Evolutionary conservation across 2,329 filamentous ascomycete genomes (phyloP), one percentile per base, ranked within the genome.

Genomic region (Cercospora sojina): DNA sequence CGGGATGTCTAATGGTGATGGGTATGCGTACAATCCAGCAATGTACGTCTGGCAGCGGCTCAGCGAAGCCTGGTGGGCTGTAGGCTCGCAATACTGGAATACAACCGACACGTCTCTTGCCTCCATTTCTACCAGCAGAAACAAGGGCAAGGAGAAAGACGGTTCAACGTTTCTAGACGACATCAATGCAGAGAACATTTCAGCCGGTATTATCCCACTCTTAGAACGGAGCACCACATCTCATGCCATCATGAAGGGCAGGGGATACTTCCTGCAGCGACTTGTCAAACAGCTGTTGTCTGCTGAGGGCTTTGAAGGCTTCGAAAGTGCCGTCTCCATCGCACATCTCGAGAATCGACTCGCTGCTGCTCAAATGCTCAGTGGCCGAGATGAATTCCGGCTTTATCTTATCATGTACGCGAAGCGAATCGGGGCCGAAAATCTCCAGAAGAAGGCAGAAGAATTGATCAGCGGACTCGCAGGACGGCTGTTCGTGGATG

Each of bases 21-120:
- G 95, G 1, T 99, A 93, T 79, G 89, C 89, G 62, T 99, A 99
- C 79, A 91, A 91, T 1, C 87, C 90, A 0, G 85, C 86, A 18
- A 91, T 99, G 90, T 94, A 88, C 78, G 87, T 89, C 7, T 99
- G 95, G 95, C 94, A 98, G 79, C 88, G 93, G 9, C 84, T 99
- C n/a, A 96, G 93, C 2, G 96, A 99, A 77, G 87, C 92, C 1
- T 99, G 95, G 95, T 99, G 95, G 93, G 94, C 94, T 0, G 93
- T 98, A 0, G 93, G 93, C 18, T 96, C 92, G 72, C 95, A 99
- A 77, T 99, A 99, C 78, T 99, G 95, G 96, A 98, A 99, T 79
- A 96, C 93, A 0, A 96, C 93, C 62, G 95, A 97, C 74, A 93
- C 92, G 1, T 93, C 93, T 0, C 88, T 97, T 62, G 89, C 91